Conservation (phyloP, 1,139 yeast genomes). For the Suhomyces taliae region DNA sequence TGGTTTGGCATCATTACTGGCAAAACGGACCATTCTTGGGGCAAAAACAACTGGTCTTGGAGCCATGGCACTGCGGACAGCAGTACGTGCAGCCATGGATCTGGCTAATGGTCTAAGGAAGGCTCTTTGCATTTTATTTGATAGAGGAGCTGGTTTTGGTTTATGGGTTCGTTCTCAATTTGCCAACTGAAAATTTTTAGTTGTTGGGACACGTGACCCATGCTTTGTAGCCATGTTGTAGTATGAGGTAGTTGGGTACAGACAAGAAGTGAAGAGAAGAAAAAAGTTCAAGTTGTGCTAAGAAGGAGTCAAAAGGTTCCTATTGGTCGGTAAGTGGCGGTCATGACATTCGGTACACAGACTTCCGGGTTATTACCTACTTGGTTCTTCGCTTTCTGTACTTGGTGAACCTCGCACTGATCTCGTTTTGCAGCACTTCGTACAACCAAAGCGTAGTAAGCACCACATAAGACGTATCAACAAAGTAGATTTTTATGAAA, state of each 20-base stretch:
- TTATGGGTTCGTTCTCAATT: neutral
- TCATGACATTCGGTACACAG: no score
- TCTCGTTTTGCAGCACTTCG: neutral
- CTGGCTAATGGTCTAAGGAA: slow-evolving; percentile 27
- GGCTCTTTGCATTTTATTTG: slow-evolving; percentile 32
- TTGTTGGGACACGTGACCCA: slow-evolving; percentile 4
- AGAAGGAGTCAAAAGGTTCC: no score
- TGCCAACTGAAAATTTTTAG: slow-evolving; percentile 7
- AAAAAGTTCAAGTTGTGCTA: no score
- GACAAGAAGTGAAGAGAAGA: no score
- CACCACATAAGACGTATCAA: no score
- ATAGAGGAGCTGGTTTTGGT: neutral
- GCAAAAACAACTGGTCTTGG: slow-evolving; percentile 19
- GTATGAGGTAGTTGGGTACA: no score
- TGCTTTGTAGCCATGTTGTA: no score
- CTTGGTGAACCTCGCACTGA: neutral
- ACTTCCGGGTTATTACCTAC: no score
- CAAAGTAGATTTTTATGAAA: no score
- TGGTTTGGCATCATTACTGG: slow-evolving; percentile 22
- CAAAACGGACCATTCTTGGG: slow-evolving; percentile 23
- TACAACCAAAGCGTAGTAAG: no score
- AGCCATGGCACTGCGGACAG: slow-evolving; percentile 16
- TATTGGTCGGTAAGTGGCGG: no score
- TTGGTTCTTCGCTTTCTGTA: no score
- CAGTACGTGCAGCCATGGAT: slow-evolving; percentile 23